These are phyloP conservation scores for Leucocoprinus gongylophorus DNA, from an alignment of 1,284 basidiomycete genomes.

Conservation along the genomic window DNA sequence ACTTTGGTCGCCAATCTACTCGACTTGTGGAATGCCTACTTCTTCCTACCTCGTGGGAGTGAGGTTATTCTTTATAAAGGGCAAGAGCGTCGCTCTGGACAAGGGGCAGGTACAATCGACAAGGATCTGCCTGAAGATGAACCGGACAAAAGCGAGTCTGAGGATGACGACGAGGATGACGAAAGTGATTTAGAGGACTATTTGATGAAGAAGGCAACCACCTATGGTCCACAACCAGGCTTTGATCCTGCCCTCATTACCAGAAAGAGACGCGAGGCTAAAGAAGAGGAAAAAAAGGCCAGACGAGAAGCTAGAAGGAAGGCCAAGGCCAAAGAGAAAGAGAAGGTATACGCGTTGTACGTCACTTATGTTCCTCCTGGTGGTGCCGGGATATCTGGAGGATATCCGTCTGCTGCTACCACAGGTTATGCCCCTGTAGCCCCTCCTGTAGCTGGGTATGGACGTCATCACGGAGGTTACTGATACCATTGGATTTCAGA, in stretches of 20 bases:
- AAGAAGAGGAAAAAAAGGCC: conserved; percentile 45
- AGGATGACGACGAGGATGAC: conserved; percentile 40
- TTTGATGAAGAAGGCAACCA: conserved; percentile 16
- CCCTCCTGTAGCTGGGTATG: conserved; percentile 13
- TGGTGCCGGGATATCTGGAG: conserved; percentile 16
- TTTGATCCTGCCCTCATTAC: conserved; percentile 32
- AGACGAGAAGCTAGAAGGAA: conserved; percentile 51
- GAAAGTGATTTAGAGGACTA: conserved; percentile 23
- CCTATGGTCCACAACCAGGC: conserved; percentile 29
- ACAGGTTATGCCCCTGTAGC: not conserved
- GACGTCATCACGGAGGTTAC: conserved; percentile 17
- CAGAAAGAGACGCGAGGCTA: conserved; percentile 46
- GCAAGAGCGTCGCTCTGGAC: conserved; percentile 63
- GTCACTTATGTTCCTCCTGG: conserved; percentile 40
- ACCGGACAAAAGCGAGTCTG: conserved; percentile 31
- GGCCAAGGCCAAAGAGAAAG: conserved; percentile 42
- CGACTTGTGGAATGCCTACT: conserved; percentile 69
- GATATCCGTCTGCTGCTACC: conserved; percentile 12
- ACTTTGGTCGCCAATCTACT: conserved; percentile 59
- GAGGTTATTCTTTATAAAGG: conserved; percentile 73
- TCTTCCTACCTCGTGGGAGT: conserved; percentile 63
- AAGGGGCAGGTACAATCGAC: conserved; percentile 46
- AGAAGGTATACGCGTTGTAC: conserved; percentile 56
- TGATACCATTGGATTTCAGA: not conserved
- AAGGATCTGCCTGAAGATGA: conserved; percentile 43